Base-by-base conservation (phyloP, 2,329 filamentous ascomycete genomes). In the Fusarium aywerte region DNA sequence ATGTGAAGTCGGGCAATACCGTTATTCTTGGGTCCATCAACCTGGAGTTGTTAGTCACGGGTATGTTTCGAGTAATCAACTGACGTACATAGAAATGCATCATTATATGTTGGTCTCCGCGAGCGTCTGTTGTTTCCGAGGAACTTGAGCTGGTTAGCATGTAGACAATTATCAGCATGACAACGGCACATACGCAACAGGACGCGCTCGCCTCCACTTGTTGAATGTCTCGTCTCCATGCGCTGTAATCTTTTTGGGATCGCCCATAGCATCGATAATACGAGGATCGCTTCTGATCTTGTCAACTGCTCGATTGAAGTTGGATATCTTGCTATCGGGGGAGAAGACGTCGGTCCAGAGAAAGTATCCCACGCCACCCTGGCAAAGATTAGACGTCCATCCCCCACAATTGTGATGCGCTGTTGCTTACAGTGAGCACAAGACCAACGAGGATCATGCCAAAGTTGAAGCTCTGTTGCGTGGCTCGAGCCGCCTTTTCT, bases 401-500 rank as follows among this genome's bases (percentile, higher is more conserved):
- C 7, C 9, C 7, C 36, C 21, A 18, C 29, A 18, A 36, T 20
- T 42, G 36, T 15, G 27, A 21, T 48, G 32, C 47, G 42, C 33
- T n/a, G 13, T 2, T 21, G 58, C 62, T 56, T 83, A 93, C 92
- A 33, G 94, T 97, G 71, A 95, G 82, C 32, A 89, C 85, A 12
- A 94, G 80, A 25, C 95, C 95, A 9, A 90, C 82, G 2, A 93
- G 70, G 10, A 97, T 88, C 65, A 97, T 79, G 68, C 90, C 85
- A 68, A 97, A 88, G 79, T 98, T 97, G 82, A 97, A 90, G 16
- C 90, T 91, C 78, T 97, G 95, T 78, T 97, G 94, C 1, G 92
- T 95, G 10, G 93, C 92, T 36, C 95, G 87, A 23, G 90, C 91
- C 4, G 89, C 89, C 78, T 97, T 97, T 77, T 97, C 95, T 45